phyloP scores from a whole-genome alignment of 768 basidiomycete genomes.

The Tricholoma sp. region DNA sequence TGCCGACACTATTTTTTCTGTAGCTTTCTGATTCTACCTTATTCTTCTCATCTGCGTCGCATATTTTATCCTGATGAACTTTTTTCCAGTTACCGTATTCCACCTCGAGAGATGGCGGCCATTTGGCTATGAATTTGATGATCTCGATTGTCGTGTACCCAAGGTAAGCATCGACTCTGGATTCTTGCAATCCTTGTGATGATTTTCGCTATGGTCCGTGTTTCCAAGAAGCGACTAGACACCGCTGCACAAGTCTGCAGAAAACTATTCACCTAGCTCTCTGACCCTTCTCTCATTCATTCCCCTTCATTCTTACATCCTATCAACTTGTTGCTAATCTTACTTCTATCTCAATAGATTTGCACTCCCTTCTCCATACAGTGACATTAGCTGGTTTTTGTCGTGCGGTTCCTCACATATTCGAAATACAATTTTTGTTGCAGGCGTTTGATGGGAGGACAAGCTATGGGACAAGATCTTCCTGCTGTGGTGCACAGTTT shows the following conservation, averaged over 20 bases:
- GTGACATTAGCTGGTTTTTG: too few species aligned
- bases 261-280: constrained; percentile 62
- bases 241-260: constrained; percentile 72
- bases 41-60: background rate
- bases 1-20: constrained; percentile 52
- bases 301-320: background rate
- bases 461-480: too few species aligned
- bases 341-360: background rate
- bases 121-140: background rate
- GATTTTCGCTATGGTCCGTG: constrained; percentile 80
- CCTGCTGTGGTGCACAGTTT: too few species aligned
- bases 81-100: background rate
- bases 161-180: background rate
- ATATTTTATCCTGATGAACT: background rate
- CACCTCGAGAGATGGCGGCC: background rate
- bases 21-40: background rate
- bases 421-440: too few species aligned
- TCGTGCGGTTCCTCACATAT: too few species aligned
- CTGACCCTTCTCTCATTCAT: constrained; percentile 38
- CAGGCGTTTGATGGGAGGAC: too few species aligned
- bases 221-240: constrained; percentile 90
- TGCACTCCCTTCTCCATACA: background rate
- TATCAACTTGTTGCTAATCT: background rate
- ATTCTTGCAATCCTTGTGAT: constrained; percentile 24
- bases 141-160: background rate